These are phyloP conservation scores for Rhizophagus sp. DNA, from an alignment of 192 early-diverging fungal genomes.

Conservation along the genomic window DNA sequence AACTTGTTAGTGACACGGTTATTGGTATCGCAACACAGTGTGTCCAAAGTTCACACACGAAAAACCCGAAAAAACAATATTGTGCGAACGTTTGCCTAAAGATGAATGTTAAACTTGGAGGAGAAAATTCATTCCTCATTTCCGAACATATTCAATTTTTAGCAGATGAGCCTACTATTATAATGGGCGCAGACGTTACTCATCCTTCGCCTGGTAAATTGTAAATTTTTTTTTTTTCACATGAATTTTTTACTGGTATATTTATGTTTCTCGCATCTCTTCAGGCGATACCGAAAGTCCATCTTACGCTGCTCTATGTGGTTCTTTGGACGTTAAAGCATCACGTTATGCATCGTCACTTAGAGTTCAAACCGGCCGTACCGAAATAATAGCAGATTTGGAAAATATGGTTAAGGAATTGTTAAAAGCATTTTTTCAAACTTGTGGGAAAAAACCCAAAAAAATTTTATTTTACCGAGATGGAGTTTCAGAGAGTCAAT, in stretches of 20 bases:
- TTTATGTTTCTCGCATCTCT: neutral
- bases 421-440: constrained; percentile 65
- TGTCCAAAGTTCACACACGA: constrained; percentile 76
- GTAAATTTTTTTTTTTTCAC: neutral
- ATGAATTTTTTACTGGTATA: neutral
- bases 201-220: constrained; percentile 72
- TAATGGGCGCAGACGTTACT: constrained; percentile 90
- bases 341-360: constrained; percentile 63
- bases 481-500: constrained; percentile 89
- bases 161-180: constrained; percentile 67
- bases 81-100: constrained; percentile 93
- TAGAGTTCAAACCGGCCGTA: constrained; percentile 64
- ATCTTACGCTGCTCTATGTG: constrained; percentile 78
- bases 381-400: constrained; percentile 73
- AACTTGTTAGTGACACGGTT: constrained; percentile 83
- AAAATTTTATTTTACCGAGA: constrained; percentile 89
- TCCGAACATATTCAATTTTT: constrained; percentile 67
- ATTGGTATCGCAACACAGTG: constrained; percentile 90
- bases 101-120: constrained; percentile 42
- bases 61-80: constrained; percentile 78
- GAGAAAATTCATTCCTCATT: constrained; percentile 71
- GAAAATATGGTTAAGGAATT: constrained; percentile 68
- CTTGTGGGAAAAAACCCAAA: constrained; percentile 67
- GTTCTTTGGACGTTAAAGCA: constrained; percentile 61
- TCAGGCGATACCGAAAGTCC: constrained; percentile 52